phyloP scores from a whole-genome alignment of 352 stramenopile species.

The Globisporangium cylindrosporum region DNA sequence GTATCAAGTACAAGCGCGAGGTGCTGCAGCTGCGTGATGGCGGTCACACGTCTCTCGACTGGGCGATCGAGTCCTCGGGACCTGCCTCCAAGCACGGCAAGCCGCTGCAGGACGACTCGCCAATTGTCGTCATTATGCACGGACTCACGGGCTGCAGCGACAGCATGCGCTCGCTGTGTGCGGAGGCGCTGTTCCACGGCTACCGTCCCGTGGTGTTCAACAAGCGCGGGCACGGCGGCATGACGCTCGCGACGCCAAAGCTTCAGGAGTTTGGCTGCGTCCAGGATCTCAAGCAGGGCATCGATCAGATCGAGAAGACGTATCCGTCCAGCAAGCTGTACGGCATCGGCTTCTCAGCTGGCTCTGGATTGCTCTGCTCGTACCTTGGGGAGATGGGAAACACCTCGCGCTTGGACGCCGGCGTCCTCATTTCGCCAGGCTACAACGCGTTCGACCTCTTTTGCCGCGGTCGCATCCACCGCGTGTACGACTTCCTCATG shows the following conservation, averaged over 20 bases:
- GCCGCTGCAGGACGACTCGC: conserved; percentile 26
- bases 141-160: conserved; percentile 64
- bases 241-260: conserved; percentile 57
- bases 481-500: conserved; percentile 73
- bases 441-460: conserved; percentile 78
- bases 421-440: conserved; percentile 68
- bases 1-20: conserved; percentile 56
- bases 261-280: conserved; percentile 72
- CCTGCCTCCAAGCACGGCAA: conserved; percentile 1
- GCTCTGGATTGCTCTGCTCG: conserved; percentile 60
- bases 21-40: conserved; percentile 56
- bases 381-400: conserved; percentile 66
- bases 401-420: conserved; percentile 44
- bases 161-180: conserved; percentile 60
- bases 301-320: conserved; percentile 39
- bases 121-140: conserved; percentile 66
- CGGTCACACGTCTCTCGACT: conserved; percentile 68
- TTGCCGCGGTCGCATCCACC: conserved; percentile 57
- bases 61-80: conserved; percentile 41
- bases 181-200: conserved; percentile 52
- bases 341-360: conserved; percentile 71
- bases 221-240: conserved; percentile 73
- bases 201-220: conserved; percentile 85
- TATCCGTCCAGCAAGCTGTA: conserved; percentile 54
- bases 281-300: conserved; percentile 48